Percentiles rank a stretch among this genome's conserved stretches.
These are phyloP conservation scores for Ascobolus immersus DNA, from an alignment of 495 filamentous ascomycete genomes.

Conservation along the genomic window DNA sequence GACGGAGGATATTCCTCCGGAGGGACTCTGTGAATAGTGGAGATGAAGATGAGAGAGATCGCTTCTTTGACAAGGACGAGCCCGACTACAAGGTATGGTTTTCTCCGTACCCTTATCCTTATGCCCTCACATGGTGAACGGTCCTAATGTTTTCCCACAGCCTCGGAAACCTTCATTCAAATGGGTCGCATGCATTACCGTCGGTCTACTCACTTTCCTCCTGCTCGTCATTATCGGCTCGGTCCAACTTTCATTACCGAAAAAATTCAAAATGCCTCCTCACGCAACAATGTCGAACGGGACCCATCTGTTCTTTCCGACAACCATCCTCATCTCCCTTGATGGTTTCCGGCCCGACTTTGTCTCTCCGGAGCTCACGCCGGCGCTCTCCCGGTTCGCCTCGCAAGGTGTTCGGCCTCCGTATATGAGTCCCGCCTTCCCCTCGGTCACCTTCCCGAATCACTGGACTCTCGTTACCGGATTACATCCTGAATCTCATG, in stretches of 20 bases:
- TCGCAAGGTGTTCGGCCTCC: conserved; percentile 61
- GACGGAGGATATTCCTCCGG: conserved; percentile 42
- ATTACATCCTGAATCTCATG: conserved; percentile 76
- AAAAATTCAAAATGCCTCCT: conserved; percentile 25
- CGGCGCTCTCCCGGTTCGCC: conserved; percentile 53
- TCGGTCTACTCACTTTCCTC: conserved; percentile 18
- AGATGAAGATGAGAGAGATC: conserved; percentile 20
- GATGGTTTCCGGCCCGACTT: conserved; percentile 98
- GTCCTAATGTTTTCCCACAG: not conserved
- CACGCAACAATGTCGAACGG: conserved; percentile 35
- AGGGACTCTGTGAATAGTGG: conserved; percentile 20
- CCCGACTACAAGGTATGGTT: conserved; percentile 23
- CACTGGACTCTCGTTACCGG: conserved; percentile 89
- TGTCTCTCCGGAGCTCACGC: conserved; percentile 55
- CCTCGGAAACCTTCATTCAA: conserved; percentile 11
- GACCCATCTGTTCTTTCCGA: conserved; percentile 62
- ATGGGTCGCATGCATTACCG: conserved; percentile 3
- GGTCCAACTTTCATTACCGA: conserved; percentile 25
- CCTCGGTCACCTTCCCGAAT: conserved; percentile 92
- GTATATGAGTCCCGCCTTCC: conserved; percentile 84
- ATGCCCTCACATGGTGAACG: not conserved
- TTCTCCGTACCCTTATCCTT: not conserved
- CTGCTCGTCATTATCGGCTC: conserved; percentile 26
- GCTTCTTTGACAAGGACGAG: conserved; percentile 15
- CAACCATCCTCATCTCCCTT: conserved; percentile 78